Base-by-base conservation (phyloP, 495 filamentous ascomycete genomes). In the Daldinia vernicosa region DNA sequence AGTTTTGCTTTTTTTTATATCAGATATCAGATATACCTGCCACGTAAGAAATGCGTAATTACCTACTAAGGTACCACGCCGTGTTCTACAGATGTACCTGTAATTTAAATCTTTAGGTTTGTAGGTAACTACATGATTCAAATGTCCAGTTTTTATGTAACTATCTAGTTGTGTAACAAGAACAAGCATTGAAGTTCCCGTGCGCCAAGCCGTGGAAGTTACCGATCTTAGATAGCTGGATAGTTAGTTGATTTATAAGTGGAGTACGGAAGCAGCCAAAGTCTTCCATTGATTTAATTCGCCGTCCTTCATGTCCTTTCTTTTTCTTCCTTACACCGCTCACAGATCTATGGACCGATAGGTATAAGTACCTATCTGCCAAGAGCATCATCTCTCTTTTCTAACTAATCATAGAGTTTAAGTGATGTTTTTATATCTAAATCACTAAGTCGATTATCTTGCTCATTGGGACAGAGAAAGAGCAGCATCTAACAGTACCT, bases 171-270 rank as follows among this genome's bases (percentile, higher is more conserved):
- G 50, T 52, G 50, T 30, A 30, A 53, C 26, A 28, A n/a, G 7
- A 30, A 4, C 26, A 30, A n/a, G n/a, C n/a, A n/a, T n/a, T n/a
- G n/a, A 56, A 28, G 53, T 30, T 35, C 17, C 53, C 15, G 37
- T 56, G 35, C 8, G 50, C 22, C 50, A 30, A 53, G 24, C 11
- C 2, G 2, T 15, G 24, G 7, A 22, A 47, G 19, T 9, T 22
- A 47, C 50, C 24, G 50, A 53, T 53, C 50, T 53, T 30, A 53
- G 50, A 53, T 53, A 35, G 26, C 2, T 27, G 4, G 2, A 1
- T 27, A 27, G 4, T 50, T 50, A 50, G 45, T 26, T 50, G 9
- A 53, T 3, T 30, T 53, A 53, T 53, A 53, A 53, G 50, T 53
- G 50, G 50, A 17, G 27, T 17, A 19, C 6, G 17, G 6, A 47